Conservation (phyloP, 2,329 filamentous ascomycete species). For the Colletotrichum limetticola region DNA sequence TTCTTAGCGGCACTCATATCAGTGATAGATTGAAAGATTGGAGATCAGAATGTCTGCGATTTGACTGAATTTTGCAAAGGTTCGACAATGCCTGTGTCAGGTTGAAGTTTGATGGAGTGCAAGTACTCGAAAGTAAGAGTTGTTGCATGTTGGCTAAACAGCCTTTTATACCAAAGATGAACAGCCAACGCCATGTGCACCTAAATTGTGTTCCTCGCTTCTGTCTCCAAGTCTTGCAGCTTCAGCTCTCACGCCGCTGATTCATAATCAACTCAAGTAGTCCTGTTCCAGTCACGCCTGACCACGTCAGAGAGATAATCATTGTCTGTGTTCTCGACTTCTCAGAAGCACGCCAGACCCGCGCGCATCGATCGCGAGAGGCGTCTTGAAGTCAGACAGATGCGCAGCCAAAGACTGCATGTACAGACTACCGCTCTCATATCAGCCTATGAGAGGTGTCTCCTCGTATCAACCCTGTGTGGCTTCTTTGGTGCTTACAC, state of each 20-base stretch:
- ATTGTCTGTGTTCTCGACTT: neutral
- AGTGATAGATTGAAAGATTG: neutral
- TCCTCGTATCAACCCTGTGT: neutral
- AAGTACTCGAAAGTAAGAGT: neutral
- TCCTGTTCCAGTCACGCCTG: too few species aligned
- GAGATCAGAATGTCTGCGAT: too few species aligned
- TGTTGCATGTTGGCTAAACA: too few species aligned
- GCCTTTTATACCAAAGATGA: too few species aligned
- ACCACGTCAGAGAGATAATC: neutral
- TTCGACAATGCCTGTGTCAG: too few species aligned
- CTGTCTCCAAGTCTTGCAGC: neutral
- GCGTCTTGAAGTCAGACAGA: neutral
- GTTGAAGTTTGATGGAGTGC: too few species aligned
- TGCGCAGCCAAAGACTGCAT: neutral
- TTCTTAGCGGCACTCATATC: slow-evolving; percentile 13
- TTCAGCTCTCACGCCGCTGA: too few species aligned
- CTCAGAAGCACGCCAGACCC: neutral
- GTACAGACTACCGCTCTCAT: neutral
- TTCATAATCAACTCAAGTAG: too few species aligned
- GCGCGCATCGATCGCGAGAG: neutral
- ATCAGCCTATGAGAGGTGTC: neutral
- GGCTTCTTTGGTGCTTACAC: neutral
- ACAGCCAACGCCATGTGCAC: too few species aligned
- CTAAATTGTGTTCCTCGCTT: too few species aligned
- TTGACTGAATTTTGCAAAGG: neutral